Conservation (phyloP, 768 basidiomycete species). For the Agaricus blazei region DNA sequence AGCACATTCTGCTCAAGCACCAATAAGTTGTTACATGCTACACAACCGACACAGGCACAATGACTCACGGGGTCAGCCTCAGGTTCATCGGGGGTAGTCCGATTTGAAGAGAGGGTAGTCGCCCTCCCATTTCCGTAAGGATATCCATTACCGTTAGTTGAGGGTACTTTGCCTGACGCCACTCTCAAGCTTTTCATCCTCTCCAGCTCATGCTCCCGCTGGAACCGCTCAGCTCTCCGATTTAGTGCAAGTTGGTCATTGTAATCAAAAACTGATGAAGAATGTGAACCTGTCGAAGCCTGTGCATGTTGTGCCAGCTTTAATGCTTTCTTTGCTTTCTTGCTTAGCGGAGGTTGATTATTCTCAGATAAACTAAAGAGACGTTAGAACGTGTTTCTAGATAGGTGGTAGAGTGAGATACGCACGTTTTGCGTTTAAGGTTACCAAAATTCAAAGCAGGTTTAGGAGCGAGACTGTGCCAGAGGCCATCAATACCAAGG, state of each 20-base stretch:
- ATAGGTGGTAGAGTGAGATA: conserved; percentile 24
- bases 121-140: conserved; percentile 26
- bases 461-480: conserved; percentile 52
- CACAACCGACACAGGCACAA: background rate
- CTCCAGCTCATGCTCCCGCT: conserved; percentile 85
- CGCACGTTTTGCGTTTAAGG: conserved; percentile 72
- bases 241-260: conserved; percentile 67
- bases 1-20: conserved; percentile 70
- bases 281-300: conserved; percentile 22
- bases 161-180: conserved; percentile 36
- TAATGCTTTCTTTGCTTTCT: conserved; percentile 58
- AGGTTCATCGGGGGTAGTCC: conserved; percentile 52
- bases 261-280: conserved; percentile 36
- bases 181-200: conserved; percentile 49
- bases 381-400: conserved; percentile 10
- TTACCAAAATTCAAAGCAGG: conserved; percentile 43
- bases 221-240: conserved; percentile 83
- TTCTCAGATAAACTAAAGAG: conserved; percentile 17
- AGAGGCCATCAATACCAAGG: background rate
- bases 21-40: background rate
- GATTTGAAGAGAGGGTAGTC: conserved; percentile 5
- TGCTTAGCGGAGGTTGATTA: conserved; percentile 30
- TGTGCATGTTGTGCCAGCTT: conserved; percentile 35
- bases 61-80: conserved; percentile 65
- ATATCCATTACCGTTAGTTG: conserved; percentile 38